Conservation (phyloP, 257 asterid genomes). For the Cordia subcordata region DNA sequence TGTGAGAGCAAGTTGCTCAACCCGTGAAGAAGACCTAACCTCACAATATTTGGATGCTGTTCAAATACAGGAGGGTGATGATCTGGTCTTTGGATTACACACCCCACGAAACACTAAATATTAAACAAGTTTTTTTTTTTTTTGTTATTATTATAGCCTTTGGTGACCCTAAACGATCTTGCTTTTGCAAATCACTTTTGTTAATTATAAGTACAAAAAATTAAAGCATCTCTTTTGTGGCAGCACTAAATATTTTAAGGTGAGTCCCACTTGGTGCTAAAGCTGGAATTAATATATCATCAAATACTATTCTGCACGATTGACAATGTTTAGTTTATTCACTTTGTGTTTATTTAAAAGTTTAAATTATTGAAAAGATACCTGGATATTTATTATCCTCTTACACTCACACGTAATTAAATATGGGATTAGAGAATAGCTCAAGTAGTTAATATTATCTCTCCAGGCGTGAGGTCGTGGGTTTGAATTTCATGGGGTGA, state of each 20-base stretch:
- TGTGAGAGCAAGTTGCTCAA: constrained; percentile 3
- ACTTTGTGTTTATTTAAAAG: too few species aligned
- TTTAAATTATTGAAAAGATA: too few species aligned
- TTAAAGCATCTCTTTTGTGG: not conserved
- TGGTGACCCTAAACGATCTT: constrained; percentile 42
- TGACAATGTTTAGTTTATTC: not conserved
- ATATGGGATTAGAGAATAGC: too few species aligned
- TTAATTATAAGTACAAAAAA: constrained; percentile 24
- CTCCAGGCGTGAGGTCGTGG: too few species aligned
- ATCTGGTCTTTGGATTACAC: constrained; percentile 36
- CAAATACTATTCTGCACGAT: not conserved
- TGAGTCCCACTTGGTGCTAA: not conserved
- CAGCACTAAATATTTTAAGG: not conserved
- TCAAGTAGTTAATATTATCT: too few species aligned
- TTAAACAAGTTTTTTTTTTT: not conserved
- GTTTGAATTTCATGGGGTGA: too few species aligned
- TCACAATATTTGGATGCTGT: constrained; percentile 6
- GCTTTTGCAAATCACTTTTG: constrained; percentile 21
- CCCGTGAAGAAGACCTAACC: constrained; percentile 20
- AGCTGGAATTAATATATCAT: too few species aligned
- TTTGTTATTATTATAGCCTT: constrained; percentile 31
- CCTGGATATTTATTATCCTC: too few species aligned
- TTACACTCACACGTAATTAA: too few species aligned
- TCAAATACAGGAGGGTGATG: constrained; percentile 10
- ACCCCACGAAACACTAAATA: not conserved